Base-by-base conservation (phyloP, 306 rosid species). In the Lathyrus sativus region DNA sequence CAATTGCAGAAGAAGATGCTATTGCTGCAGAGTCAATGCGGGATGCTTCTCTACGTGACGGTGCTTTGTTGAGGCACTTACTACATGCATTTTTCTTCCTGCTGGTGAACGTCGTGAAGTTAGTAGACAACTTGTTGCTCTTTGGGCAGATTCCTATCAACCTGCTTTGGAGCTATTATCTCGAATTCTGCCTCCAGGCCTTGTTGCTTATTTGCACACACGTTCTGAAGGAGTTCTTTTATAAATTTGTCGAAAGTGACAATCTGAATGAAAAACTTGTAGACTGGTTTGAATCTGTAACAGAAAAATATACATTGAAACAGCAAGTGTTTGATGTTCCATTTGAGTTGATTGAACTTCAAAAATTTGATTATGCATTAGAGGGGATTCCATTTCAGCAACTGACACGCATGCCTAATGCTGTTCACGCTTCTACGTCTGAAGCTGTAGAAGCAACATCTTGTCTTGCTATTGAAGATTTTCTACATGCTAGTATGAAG, bases 361-460 rank as follows among this genome's bases (percentile, higher is more conserved):
- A 92, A 84, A 92, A 92, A 73, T 92, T 92, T 58, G 98, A 92
- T 74, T 92, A 92, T 80, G 98, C 98, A 67, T 74, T 92, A 77
- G 98, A 92, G 81, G 98, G 98, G 68, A 86, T 92, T 80, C 76
- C 89, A 72, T 92, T 92, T 86, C 98, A 86, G 86, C 98, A 92
- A 81, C 80, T 92, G 77, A 86, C 91, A 58, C 89, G 96, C 70
- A 92, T 92, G 96, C 96, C 98, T 50, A 82, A 79, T 82, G 88
- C 93, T 49, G 82, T 88, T 56, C 82, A 88, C 74, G 85, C 96
- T 77, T 89, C 96, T 39, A 83, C 96, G 43, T 92, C 96, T 31
- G 91, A 90, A 79, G 89, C 87, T 54, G 83, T 84, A 11, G 98
- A 90, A 80, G 96, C 91, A 61, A 92, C 96, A 71, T 89, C 96